Conservation (phyloP, 2,329 filamentous ascomycete species). For the Hirsutella minnesotensis region DNA sequence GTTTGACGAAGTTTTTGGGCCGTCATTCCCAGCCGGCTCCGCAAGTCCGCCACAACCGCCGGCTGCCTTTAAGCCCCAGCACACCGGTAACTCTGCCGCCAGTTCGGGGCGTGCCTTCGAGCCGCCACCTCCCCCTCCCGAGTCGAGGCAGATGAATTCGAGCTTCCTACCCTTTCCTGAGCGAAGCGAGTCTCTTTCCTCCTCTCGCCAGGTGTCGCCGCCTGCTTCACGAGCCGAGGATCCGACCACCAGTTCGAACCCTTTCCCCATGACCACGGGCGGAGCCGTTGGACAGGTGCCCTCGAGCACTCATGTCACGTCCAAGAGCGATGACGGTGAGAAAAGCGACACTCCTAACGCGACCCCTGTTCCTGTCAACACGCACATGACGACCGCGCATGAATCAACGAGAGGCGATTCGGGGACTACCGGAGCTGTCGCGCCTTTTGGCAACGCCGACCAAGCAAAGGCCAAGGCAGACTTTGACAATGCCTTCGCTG, state of each 20-base stretch:
- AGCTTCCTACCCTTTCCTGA: slow-evolving; percentile 61
- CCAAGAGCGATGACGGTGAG: slow-evolving; percentile 8
- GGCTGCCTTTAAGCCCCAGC: slow-evolving; percentile 35
- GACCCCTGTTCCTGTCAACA: slow-evolving; percentile 13
- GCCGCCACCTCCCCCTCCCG: slow-evolving; percentile 46
- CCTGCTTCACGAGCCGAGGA: slow-evolving; percentile 47
- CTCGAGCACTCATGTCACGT: background rate
- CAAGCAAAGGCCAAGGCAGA: slow-evolving; percentile 60
- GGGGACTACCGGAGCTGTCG: slow-evolving; percentile 14
- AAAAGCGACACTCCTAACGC: slow-evolving; percentile 14
- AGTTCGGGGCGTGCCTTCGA: slow-evolving; percentile 24
- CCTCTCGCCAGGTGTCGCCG: slow-evolving; percentile 67
- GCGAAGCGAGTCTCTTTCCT: slow-evolving; percentile 56
- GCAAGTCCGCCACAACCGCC: slow-evolving; percentile 30
- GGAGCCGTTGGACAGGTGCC: slow-evolving; percentile 7
- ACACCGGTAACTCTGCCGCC: slow-evolving; percentile 42
- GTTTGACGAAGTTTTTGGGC: slow-evolving; percentile 81
- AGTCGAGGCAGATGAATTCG: slow-evolving; percentile 67
- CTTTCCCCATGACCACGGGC: slow-evolving; percentile 9
- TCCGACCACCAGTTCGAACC: slow-evolving; percentile 21
- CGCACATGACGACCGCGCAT: slow-evolving; percentile 8
- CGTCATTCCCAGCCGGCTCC: slow-evolving; percentile 40
- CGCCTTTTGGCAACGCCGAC: slow-evolving; percentile 42
- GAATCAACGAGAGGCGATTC: slow-evolving; percentile 7
- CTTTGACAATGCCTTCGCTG: slow-evolving; percentile 76